These are phyloP conservation scores for Trichoderma polysporum DNA, from an alignment of 2,329 filamentous ascomycete species.

Conservation along the genomic window DNA sequence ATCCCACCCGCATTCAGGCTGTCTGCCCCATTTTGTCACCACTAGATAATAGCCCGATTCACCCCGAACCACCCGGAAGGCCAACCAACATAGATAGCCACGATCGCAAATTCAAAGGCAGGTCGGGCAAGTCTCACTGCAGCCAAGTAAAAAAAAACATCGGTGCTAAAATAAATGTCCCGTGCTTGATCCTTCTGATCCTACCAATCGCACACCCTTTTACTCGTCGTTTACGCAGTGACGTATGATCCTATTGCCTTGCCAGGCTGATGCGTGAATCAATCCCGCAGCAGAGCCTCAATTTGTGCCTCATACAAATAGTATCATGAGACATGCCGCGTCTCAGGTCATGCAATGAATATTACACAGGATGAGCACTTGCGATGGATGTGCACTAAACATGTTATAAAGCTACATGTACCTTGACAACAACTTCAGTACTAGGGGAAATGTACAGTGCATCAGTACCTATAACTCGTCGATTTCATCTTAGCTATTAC, in stretches of 20 bases:
- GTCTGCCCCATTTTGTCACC: too few species aligned
- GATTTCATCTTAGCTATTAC: too few species aligned
- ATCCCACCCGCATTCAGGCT: too few species aligned
- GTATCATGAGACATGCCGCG: not conserved
- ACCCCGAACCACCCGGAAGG: too few species aligned
- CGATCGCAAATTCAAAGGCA: not conserved
- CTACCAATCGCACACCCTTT: not conserved
- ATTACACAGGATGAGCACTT: too few species aligned
- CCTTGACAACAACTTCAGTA: too few species aligned
- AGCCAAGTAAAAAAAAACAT: not conserved
- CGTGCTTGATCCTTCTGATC: not conserved
- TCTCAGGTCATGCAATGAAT: not conserved
- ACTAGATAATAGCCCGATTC: not conserved
- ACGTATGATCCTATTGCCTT: not conserved
- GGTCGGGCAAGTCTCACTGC: not conserved
- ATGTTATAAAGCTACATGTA: too few species aligned
- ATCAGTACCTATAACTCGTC: too few species aligned
- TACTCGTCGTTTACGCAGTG: not conserved
- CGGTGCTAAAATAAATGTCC: not conserved
- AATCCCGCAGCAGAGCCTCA: not conserved
- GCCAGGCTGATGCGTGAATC: not conserved
- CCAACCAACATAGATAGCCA: too few species aligned
- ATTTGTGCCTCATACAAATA: not conserved
- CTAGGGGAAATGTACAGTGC: too few species aligned
- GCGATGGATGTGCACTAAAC: not conserved